Percentiles rank a stretch among this genome's conserved stretches.
phyloP scores from a whole-genome alignment of 2,329 filamentous ascomycete species.

The Alternaria gaisen region DNA sequence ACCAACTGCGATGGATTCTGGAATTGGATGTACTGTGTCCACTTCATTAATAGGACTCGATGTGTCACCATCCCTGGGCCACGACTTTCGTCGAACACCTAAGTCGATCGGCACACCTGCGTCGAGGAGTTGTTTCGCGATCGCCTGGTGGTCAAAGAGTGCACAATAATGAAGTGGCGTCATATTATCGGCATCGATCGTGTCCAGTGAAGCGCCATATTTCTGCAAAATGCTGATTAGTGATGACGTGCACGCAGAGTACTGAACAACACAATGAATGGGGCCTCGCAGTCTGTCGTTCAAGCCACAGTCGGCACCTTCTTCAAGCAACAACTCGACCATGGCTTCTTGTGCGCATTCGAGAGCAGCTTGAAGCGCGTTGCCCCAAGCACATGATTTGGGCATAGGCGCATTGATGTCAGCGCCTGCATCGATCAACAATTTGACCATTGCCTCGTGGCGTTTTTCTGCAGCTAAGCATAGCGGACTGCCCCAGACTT shows the following conservation, averaged over 20 bases:
- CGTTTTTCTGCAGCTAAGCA: neutral
- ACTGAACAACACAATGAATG: too few species aligned
- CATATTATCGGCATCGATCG: too few species aligned
- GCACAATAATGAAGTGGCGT: neutral
- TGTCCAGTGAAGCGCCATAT: too few species aligned
- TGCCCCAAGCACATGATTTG: neutral
- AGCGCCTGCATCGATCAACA: neutral
- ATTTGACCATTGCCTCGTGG: neutral
- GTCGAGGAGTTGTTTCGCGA: neutral
- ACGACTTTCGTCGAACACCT: neutral
- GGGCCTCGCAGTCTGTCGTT: too few species aligned
- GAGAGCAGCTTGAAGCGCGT: neutral
- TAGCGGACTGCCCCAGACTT: neutral
- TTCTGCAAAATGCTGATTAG: too few species aligned
- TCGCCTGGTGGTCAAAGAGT: rapidly evolving
- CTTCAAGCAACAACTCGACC: neutral
- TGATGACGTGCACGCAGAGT: too few species aligned
- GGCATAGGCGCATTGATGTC: neutral
- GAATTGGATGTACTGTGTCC: too few species aligned
- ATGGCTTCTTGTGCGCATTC: neutral
- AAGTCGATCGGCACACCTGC: neutral
- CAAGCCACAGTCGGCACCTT: neutral
- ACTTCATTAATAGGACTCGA: rapidly evolving
- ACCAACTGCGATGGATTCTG: neutral
- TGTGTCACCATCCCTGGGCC: neutral